Evolutionary conservation across 2,329 filamentous ascomycete genomes (phyloP).

Genomic region (Verticillium tricorpus): DNA sequence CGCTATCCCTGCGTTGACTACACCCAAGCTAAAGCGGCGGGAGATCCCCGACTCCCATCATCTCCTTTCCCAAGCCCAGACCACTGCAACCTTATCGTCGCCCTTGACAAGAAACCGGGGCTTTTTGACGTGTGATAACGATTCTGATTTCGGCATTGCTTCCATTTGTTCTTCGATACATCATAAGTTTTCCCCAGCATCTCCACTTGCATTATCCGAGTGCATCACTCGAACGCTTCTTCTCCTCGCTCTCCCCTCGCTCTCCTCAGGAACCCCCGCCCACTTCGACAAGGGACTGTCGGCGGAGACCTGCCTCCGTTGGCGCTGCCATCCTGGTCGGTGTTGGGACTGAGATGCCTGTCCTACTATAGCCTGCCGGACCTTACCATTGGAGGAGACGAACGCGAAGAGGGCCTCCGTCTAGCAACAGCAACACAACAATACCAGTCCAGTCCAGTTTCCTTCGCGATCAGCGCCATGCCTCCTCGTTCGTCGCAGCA

Average conservation of each 20-base stretch:
- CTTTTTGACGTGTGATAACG: background rate
- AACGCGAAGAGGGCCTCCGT: background rate
- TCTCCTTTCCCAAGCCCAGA: background rate
- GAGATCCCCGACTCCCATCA: background rate
- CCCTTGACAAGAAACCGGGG: background rate
- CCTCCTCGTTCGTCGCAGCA: slow-evolving; percentile 12
- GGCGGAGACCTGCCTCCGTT: background rate
- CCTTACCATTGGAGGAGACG: background rate
- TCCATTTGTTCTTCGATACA: background rate
- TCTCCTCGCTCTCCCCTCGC: background rate
- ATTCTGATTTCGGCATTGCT: background rate
- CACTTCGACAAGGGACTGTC: background rate
- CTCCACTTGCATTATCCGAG: background rate
- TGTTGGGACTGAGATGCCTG: background rate
- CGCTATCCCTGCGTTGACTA: background rate
- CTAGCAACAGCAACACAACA: background rate
- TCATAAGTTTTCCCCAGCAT: background rate
- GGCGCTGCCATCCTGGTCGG: background rate
- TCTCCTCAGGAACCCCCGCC: background rate
- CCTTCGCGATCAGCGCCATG: slow-evolving; percentile 6
- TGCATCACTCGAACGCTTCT: background rate
- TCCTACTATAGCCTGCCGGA: background rate
- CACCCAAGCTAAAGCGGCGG: background rate
- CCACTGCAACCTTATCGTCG: background rate
- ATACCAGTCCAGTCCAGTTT: background rate